These are phyloP conservation scores for Digitaria exilis DNA, from an alignment of 202 grass and related monocot species.

Conservation along the genomic window DNA sequence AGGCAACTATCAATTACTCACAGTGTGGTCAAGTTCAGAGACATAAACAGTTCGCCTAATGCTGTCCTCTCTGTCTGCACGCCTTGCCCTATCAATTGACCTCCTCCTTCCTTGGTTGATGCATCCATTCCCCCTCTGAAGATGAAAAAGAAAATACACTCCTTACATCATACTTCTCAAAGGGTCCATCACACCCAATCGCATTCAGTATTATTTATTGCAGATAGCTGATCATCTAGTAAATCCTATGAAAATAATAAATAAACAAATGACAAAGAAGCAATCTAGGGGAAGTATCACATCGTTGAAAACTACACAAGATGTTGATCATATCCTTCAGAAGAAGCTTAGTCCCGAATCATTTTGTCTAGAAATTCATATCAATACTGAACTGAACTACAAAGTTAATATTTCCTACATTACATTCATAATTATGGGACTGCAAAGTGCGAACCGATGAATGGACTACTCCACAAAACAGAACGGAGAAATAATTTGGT, in stretches of 20 bases:
- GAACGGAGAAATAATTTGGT: neutral
- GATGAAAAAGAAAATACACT: slow-evolving; percentile 10
- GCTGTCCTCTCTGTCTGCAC: slow-evolving; percentile 81
- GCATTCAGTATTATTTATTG: neutral
- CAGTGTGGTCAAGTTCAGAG: slow-evolving; percentile 81
- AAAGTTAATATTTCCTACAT: neutral
- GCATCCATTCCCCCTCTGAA: slow-evolving; percentile 66
- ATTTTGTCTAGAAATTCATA: neutral
- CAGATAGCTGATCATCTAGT: slow-evolving; percentile 10
- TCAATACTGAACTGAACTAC: neutral
- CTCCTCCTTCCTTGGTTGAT: slow-evolving; percentile 61
- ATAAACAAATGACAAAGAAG: slow-evolving; percentile 15
- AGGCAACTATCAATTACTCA: slow-evolving; percentile 56
- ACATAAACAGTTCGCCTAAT: slow-evolving; percentile 93
- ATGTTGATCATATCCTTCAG: neutral
- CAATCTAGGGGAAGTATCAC: slow-evolving; percentile 3
- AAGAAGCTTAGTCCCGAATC: neutral
- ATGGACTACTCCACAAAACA: neutral
- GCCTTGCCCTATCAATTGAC: slow-evolving; percentile 54
- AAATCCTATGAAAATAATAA: slow-evolving; percentile 15
- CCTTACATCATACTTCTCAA: slow-evolving; percentile 32
- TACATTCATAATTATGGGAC: neutral
- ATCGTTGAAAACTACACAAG: neutral
- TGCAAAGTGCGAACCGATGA: neutral
- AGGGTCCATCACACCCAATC: neutral